Base-by-base conservation (phyloP, 2,329 filamentous ascomycete species). In the Ophiostoma sp. region DNA sequence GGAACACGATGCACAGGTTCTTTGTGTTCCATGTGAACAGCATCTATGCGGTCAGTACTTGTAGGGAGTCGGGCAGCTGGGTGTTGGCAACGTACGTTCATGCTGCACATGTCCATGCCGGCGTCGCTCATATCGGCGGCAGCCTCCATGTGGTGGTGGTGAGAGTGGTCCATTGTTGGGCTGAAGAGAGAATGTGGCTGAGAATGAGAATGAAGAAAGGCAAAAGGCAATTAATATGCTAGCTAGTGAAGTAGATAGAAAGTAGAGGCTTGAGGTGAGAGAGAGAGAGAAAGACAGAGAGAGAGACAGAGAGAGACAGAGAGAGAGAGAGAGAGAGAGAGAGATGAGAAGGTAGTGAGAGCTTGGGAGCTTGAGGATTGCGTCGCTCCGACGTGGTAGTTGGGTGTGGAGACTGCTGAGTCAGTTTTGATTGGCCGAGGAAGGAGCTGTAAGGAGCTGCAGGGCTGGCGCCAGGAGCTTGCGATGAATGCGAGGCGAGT, bases 1-100 rank as follows among this genome's bases (percentile, higher is more conserved):
- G 85, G 83, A 98, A 99, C 78, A 99, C 87, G 79, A 99, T 96
- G 84, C 95, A 99, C 72, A 99, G 91, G 80, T 98, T 90, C 68
- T 84, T 86, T 2, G 93, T 94, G 78, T 93, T 87, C 94, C 94
- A 99, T 71, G 93, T 98, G 82, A 99, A 99, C 73, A 98, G 87
- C 94, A 97, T 98, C 93, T 97, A 73, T 27, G 27, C 40, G 52
- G 40, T 42, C 16, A 58, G 60, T 62, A 11, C 5, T 4, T 18
- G 18, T 0, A 9, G 5, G 47, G 11, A 5, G 11, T 18, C 14
- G 38, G 5, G 18, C 6, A 55, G 18, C 49, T 16, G 18, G 36
- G n/a, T 5, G 12, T 40, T 4, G 8, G 8, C 38, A 7, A 75
- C 89, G 75, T 81, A 94, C 93, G 79, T 93, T 97, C 92, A 97